Conservation (phyloP, 805 yeast species). For the Millerago galiae region DNA sequence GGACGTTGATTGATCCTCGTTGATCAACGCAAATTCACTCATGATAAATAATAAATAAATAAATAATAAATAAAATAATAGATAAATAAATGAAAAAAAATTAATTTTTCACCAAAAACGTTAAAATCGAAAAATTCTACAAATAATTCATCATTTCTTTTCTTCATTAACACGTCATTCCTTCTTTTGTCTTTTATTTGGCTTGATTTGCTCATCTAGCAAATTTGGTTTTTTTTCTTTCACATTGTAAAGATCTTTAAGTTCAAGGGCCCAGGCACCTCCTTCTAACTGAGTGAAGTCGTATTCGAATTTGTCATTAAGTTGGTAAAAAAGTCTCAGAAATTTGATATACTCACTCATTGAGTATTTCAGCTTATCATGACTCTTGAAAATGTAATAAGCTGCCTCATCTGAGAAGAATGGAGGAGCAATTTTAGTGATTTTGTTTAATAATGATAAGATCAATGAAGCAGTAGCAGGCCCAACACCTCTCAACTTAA, state of each 20-base stretch:
- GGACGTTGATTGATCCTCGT: too few species aligned
- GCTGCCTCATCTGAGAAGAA: conserved; percentile 25
- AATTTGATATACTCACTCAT: conserved; percentile 17
- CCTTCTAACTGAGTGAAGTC: conserved; percentile 16
- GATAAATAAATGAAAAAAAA: too few species aligned
- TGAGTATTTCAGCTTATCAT: conserved; percentile 17
- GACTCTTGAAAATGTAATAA: conserved; percentile 6
- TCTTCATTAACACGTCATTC: not conserved
- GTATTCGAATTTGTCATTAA: conserved; percentile 9
- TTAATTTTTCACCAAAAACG: too few species aligned
- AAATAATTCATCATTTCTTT: too few species aligned
- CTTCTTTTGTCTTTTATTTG: not conserved
- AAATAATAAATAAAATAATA: too few species aligned
- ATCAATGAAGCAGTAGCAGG: conserved; percentile 24
- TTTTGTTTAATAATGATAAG: conserved; percentile 12
- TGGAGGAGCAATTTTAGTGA: conserved; percentile 20
- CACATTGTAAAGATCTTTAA: not conserved
- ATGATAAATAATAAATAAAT: too few species aligned
- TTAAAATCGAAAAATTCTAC: too few species aligned
- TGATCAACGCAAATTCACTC: too few species aligned
- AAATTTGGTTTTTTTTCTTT: not conserved
- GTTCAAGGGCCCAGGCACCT: conserved; percentile 19
- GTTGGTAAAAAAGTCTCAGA: conserved; percentile 8
- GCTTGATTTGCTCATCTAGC: not conserved
- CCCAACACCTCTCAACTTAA: conserved; percentile 20